Evolutionary conservation across 1,284 basidiomycete genomes (phyloP).

Genomic region (Melampsora occidentalis): DNA sequence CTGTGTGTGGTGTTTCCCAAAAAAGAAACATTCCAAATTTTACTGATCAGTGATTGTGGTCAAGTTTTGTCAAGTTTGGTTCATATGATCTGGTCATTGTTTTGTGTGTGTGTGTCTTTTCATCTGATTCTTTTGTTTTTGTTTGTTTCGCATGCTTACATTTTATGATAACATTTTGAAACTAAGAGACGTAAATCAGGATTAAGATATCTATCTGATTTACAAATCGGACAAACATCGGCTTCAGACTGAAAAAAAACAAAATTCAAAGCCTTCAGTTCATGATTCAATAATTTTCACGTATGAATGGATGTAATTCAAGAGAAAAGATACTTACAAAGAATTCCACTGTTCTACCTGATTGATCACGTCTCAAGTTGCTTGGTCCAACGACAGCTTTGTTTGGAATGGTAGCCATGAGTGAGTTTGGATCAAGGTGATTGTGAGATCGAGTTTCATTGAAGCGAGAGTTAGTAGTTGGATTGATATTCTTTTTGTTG

Average conservation of each 20-base stretch:
- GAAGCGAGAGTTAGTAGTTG: not conserved
- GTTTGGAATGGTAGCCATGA: not conserved
- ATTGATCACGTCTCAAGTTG: slow-evolving; percentile 27
- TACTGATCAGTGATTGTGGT: not conserved
- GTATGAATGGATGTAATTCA: not conserved
- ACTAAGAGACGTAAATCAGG: slow-evolving; percentile 89
- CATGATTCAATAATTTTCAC: too few relatives aligned
- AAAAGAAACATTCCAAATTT: slow-evolving; percentile 8
- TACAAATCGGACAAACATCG: slow-evolving; percentile 95
- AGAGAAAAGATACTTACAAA: slow-evolving; percentile 17
- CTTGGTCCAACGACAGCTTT: slow-evolving; percentile 28
- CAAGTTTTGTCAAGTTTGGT: not conserved
- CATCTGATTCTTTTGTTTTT: not conserved
- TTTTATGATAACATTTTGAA: slow-evolving; percentile 95
- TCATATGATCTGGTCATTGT: not conserved
- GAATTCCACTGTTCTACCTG: slow-evolving; percentile 36
- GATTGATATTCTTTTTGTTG: not conserved
- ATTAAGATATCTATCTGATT: slow-evolving; percentile 92
- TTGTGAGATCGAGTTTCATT: not conserved
- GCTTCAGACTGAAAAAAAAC: slow-evolving; percentile 68
- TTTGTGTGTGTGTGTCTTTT: not conserved
- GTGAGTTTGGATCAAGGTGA: slow-evolving; percentile 7
- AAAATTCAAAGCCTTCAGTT: not conserved
- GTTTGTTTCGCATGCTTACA: slow-evolving; percentile 60
- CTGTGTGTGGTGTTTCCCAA: slow-evolving; percentile 56